Percentiles rank a stretch among this genome's conserved stretches.
Conservation (phyloP, 1,284 basidiomycete genomes). For the Cystobasidiaceae sp. region DNA sequence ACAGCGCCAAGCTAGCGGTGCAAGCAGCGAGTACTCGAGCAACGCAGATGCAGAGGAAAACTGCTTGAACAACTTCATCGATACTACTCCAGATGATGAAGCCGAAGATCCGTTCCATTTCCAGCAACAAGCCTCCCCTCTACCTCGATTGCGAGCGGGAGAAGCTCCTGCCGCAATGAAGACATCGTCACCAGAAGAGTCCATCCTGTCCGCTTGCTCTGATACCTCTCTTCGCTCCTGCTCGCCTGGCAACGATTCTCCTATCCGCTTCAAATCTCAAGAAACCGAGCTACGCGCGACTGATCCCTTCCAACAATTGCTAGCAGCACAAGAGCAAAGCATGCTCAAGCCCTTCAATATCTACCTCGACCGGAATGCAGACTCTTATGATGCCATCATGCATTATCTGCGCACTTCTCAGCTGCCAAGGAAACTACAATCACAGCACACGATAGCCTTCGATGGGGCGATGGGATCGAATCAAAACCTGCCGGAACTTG, state of each 20-base stretch:
- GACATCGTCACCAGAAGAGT: background rate
- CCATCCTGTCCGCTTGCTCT: too few species aligned
- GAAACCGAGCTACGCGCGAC: background rate
- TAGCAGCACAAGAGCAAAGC: background rate
- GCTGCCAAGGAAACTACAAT: constrained; percentile 14
- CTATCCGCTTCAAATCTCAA: background rate
- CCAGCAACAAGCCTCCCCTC: background rate
- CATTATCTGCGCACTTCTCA: constrained; percentile 20
- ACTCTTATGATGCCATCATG: constrained; percentile 23
- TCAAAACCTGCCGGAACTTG: background rate
- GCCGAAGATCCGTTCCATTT: constrained; percentile 19
- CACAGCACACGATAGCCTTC: background rate
- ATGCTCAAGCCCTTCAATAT: constrained; percentile 9
- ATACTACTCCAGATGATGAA: constrained; percentile 25
- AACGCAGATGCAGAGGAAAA: background rate
- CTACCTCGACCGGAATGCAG: constrained; percentile 21
- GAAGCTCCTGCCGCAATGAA: too few species aligned
- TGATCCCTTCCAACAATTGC: background rate
- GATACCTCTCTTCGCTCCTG: too few species aligned
- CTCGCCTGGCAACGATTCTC: constrained; percentile 14
- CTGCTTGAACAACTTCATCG: constrained; percentile 11
- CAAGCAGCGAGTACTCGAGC: background rate
- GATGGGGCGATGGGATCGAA: background rate
- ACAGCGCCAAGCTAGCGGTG: background rate
- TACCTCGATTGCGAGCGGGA: too few species aligned